Base-by-base conservation (phyloP, 2,329 filamentous ascomycete genomes). In the Trichoderma atrobrunneum region DNA sequence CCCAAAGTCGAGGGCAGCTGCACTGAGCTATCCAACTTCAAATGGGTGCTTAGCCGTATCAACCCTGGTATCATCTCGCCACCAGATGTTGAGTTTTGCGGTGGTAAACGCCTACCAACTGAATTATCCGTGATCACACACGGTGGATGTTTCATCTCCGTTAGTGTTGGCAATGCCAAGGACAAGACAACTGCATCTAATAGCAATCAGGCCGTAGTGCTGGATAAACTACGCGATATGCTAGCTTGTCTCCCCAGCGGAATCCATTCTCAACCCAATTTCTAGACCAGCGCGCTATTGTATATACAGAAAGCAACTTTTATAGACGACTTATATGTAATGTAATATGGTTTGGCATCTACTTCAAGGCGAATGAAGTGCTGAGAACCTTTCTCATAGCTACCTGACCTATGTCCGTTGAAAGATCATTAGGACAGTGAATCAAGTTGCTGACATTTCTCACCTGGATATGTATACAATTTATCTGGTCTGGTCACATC, bases 41-140 rank as follows among this genome's bases (percentile, higher is more conserved):
- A 86, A 75, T 93, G 88, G 79, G 87, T 93, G 5, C 81, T 93
- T 36, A 89, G 84, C 61, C 85, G 91, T 21, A 88, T 93, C 77
- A 87, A 89, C 78, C 80, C 83, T 39, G 83, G 89, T 3, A 79
- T 89, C 68, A 81, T 89, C 72, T 85, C 85, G 32, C 78, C 81
- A 0, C 82, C 81, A 2, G 91, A 93, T 76, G 86, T 89, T 0
- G 77, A 84, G 14, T 88, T 85, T 62, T 93, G 91, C 77, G 88
- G 86, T 0, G 80, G 76, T 39, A 81, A 79, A 0, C 82, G 87
- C 12, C 80, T 93, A 74, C 90, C 91, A 0, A 88, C 85, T 6
- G 91, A 93, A 82, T 80, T 79, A 0, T 81, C 82, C 3, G 88
- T 92, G 0, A 80, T 87, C 4, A 51, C 82, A 2, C 80, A 82